Evolutionary conservation across 129 eudicot genomes (phyloP), one percentile per base, ranked within the genome.

Genomic region (Pulicaria dysenterica): DNA sequence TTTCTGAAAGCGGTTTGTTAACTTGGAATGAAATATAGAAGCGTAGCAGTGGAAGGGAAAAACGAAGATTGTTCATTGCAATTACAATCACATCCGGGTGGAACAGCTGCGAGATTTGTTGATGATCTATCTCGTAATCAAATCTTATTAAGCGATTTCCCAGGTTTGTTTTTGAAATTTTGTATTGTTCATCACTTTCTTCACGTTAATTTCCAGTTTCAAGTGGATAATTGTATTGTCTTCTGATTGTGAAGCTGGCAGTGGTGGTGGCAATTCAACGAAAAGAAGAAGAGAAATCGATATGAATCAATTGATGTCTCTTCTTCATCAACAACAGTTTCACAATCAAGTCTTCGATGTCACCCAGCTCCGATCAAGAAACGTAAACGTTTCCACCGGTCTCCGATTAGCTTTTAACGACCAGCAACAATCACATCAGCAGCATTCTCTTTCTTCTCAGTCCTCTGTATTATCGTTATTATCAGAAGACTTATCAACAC

Each of bases 321-420:
- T 78, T 43, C 82, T 68, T 60, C 84, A 83, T 4, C 86, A 74
- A 16, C 85, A 70, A 19, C 89, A 79, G 9, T 14, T 75, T 51
- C 77, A 42, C 2, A 58, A 58, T 55, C 85, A 75, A 13, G 31
- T 24, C 31, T 24, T 24, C 31, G 31, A 24, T 24, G 31, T 24
- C 31, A 24, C 31, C 31, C 31, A 24, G 31, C 31, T 24, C 31
- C 31, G 31, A 24, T 24, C 31, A 24, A 24, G 31, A 24, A 85
- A 85, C 79, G 76, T 61, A 61, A 87, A 62, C 19, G 96, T 86
- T 24, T 83, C 91, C 58, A 85, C 91, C 17, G 95, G 95, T 16
- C 87, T 88, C 31, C 81, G 82, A 3, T 70, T 88, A 71, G 75
- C 96, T 43, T 89, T 85, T 58, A 85, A 84, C 44, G 91, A 88